Evolutionary conservation across 2,329 filamentous ascomycete species (phyloP).

Genomic region (Hirsutella thompsonii): DNA sequence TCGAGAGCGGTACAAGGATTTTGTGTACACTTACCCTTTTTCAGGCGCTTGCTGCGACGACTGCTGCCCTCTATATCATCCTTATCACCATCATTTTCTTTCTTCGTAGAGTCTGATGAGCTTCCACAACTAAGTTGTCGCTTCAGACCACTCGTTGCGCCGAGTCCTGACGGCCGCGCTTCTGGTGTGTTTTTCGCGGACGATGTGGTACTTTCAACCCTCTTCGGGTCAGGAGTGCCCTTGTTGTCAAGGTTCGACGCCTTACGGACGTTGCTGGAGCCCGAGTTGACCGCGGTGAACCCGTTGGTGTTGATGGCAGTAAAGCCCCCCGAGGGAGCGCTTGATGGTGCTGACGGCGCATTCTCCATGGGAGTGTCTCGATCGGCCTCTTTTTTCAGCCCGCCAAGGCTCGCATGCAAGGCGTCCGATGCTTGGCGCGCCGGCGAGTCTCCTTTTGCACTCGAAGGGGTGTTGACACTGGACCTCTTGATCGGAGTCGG

Average conservation of each 20-base stretch:
- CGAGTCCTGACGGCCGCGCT: slow-evolving; percentile 40
- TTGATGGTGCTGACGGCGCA: slow-evolving; percentile 22
- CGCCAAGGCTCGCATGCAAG: slow-evolving; percentile 35
- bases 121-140: slow-evolving; percentile 57
- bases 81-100: slow-evolving; percentile 33
- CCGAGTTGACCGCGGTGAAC: slow-evolving; percentile 62
- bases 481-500: slow-evolving; percentile 60
- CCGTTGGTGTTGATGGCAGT: slow-evolving; percentile 45
- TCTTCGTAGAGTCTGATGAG: slow-evolving; percentile 29
- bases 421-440: slow-evolving; percentile 42
- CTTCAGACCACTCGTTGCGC: slow-evolving; percentile 54
- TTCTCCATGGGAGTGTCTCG: slow-evolving; percentile 36
- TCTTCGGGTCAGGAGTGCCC: slow-evolving; percentile 47
- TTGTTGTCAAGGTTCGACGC: slow-evolving; percentile 32
- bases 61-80: slow-evolving; percentile 55
- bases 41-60: slow-evolving; percentile 82
- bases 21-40: slow-evolving; percentile 39
- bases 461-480: slow-evolving; percentile 44
- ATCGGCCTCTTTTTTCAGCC: slow-evolving; percentile 30
- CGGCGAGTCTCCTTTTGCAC: slow-evolving; percentile 53
- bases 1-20: background rate
- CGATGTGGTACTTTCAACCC: slow-evolving; percentile 46
- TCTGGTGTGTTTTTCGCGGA: slow-evolving; percentile 55
- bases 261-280: slow-evolving; percentile 57
- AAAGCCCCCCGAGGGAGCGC: slow-evolving; percentile 44